Conservation (phyloP, 345 rosid genomes). For the Arabidopsis arenosa region DNA sequence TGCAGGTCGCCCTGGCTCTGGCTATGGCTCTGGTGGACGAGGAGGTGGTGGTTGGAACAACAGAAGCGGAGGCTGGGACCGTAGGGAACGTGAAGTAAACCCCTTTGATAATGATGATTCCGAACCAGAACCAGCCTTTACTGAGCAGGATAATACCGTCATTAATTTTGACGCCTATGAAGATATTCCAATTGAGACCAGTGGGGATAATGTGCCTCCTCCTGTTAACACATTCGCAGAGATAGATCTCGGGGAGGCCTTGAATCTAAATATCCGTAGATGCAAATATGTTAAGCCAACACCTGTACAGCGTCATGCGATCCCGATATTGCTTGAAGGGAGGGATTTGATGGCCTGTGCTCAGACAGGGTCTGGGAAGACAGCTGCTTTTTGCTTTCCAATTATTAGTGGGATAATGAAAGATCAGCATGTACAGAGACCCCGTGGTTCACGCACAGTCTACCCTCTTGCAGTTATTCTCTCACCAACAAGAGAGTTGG, state of each 20-base stretch:
- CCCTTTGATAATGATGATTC: slow-evolving; percentile 77
- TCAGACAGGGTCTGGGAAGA: slow-evolving; percentile 99
- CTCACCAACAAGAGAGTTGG: slow-evolving; percentile 96
- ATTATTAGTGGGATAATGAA: slow-evolving; percentile 91
- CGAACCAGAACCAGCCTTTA: slow-evolving; percentile 51
- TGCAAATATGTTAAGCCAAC: slow-evolving; percentile 99
- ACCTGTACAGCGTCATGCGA: slow-evolving; percentile 92
- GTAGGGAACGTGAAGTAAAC: slow-evolving; percentile 85
- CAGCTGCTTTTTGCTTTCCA: slow-evolving; percentile 98
- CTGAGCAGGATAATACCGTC: slow-evolving; percentile 74
- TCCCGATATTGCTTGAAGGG: slow-evolving; percentile 82
- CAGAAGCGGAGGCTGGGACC: slow-evolving; percentile 81
- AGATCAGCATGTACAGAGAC: slow-evolving; percentile 70
- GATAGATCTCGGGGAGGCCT: slow-evolving; percentile 88
- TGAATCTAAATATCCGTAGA: slow-evolving; percentile 80
- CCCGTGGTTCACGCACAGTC: slow-evolving; percentile 83
- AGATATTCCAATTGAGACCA: slow-evolving; percentile 96
- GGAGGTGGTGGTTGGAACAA: slow-evolving; percentile 67
- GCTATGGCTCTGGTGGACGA: slow-evolving; percentile 50
- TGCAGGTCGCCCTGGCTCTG: slow-evolving; percentile 40
- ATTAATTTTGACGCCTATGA: slow-evolving; percentile 97
- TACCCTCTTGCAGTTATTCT: slow-evolving; percentile 95
- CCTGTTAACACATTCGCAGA: slow-evolving; percentile 91
- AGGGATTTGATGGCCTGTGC: slow-evolving; percentile 99
- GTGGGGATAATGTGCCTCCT: slow-evolving; percentile 94